Base-by-base conservation (phyloP, 2,329 filamentous ascomycete genomes). In the Mycosphaerella sp. region DNA sequence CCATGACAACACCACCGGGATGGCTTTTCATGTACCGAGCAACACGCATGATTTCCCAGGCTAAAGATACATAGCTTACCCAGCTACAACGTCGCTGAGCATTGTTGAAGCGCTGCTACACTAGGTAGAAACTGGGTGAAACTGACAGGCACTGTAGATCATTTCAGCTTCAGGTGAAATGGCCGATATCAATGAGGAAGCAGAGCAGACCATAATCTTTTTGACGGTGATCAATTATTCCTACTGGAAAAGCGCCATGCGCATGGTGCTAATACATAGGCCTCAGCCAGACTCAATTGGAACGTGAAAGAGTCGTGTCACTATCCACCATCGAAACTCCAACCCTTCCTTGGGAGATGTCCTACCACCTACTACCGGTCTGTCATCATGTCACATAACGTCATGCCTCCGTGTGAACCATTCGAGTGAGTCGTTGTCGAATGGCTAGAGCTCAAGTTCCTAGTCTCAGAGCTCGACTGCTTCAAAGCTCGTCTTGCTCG, bases 371-470 rank as follows among this genome's bases (percentile, higher is more conserved):
- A n/a, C 48, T 44, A 44, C 48, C 31, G 48, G 42, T 44, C 48
- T 17, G 40, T 50, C 48, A 43, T 51, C 43, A 17, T 44, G 38
- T 51, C 40, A 51, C 48, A 51, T 51, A 44, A 50, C 44, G 48
- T 51, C 48, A 40, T 51, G 42, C 44, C 48, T 14, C 44, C 41
- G 42, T 51, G 17, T 44, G 34, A 31, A n/a, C 26, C 36, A 23
- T 26, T 26, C 17, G 29, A 11, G 14, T 31, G 14, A 14, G 14
- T 21, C 17, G 29, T 26, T 8, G 21, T 26, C 34, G 29, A 11
- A 32, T 44, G 4, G 31, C 32, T 43, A 14, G 23, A 17, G 29
- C 32, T 14, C 26, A 40, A 11, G 23, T 31, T 11, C 29, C 26
- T 36, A 17, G 40, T 23, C 29, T 44, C 40, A 9, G 23, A 51